Conservation (phyloP, 2,329 filamentous ascomycete genomes). For the Ramichloridium luteum region DNA sequence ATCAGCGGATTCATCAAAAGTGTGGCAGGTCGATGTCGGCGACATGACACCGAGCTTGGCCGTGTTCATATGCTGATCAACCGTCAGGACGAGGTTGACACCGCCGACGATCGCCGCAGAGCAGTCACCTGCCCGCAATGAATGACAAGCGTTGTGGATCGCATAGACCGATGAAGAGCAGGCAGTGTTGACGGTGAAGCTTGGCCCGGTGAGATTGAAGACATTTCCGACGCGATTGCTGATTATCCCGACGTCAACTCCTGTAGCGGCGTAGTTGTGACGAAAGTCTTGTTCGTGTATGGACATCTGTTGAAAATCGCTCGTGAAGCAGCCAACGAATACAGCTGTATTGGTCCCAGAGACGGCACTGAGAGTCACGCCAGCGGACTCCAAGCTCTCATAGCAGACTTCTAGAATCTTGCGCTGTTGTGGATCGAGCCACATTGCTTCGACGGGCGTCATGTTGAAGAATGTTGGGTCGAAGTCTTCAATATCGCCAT, state of each 20-base stretch:
- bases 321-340: slow-evolving; percentile 8
- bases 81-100: slow-evolving; percentile 8
- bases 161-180: slow-evolving; percentile 33
- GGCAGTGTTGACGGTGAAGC: slow-evolving; percentile 29
- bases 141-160: slow-evolving; percentile 23
- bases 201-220: slow-evolving; percentile 15
- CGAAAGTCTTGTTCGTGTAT: slow-evolving; percentile 12
- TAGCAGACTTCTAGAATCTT: slow-evolving; percentile 11
- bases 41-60: slow-evolving; percentile 3
- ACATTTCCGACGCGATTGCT: slow-evolving; percentile 17
- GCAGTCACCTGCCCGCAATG: slow-evolving; percentile 17
- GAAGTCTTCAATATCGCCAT: slow-evolving; percentile 10
- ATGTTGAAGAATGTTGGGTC: slow-evolving; percentile 16
- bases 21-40: slow-evolving; percentile 1
- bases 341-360: slow-evolving; percentile 8
- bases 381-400: slow-evolving; percentile 11
- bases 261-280: slow-evolving; percentile 15
- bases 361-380: slow-evolving; percentile 3
- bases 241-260: slow-evolving; percentile 11
- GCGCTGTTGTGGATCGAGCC: slow-evolving; percentile 16
- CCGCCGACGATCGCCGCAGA: slow-evolving; percentile 7
- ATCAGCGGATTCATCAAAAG: not conserved
- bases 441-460: slow-evolving; percentile 7
- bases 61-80: not conserved
- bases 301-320: slow-evolving; percentile 12